Evolutionary conservation across 2,329 filamentous ascomycete genomes (phyloP).

Genomic region (Pestalotiopsis sp.): DNA sequence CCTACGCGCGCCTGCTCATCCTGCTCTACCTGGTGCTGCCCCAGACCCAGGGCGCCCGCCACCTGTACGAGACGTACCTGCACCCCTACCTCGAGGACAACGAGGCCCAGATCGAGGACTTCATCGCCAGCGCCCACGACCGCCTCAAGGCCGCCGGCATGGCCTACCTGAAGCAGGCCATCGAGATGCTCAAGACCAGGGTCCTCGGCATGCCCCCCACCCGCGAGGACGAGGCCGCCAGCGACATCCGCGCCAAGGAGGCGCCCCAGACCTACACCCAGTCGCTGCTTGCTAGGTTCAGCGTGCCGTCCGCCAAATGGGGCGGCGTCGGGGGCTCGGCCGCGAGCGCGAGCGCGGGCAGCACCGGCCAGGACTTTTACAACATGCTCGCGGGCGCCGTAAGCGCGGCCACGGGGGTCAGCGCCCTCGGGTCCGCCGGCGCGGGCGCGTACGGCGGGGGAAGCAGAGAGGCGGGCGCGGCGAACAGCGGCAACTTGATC

Average conservation of each 20-base stretch:
- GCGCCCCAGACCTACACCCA: conserved; percentile 70
- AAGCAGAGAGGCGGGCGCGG: conserved; percentile 45
- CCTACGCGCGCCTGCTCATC: conserved; percentile 84
- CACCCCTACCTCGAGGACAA: conserved; percentile 88
- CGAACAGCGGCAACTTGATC: conserved; percentile 65
- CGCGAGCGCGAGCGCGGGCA: conserved; percentile 33
- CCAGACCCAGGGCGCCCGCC: conserved; percentile 89
- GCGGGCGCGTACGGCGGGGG: conserved; percentile 36
- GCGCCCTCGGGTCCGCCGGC: conserved; percentile 30
- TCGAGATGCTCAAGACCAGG: conserved; percentile 74
- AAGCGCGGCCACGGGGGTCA: conserved; percentile 57
- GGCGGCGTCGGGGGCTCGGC: conserved; percentile 41
- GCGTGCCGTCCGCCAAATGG: conserved; percentile 71
- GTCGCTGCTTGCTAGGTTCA: conserved; percentile 82
- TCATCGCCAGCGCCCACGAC: conserved; percentile 82
- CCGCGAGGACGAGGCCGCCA: conserved; percentile 33
- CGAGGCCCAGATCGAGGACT: conserved; percentile 85
- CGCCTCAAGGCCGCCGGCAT: conserved; percentile 77
- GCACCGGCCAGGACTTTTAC: conserved; percentile 68
- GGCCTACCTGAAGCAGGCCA: conserved; percentile 70
- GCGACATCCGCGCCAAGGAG: conserved; percentile 44
- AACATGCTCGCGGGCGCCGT: conserved; percentile 76
- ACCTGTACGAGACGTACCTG: conserved; percentile 82
- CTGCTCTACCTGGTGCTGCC: conserved; percentile 96
- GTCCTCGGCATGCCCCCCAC: conserved; percentile 76